Conservation (phyloP, 1,284 basidiomycete species). For the Leccinum huronense region DNA sequence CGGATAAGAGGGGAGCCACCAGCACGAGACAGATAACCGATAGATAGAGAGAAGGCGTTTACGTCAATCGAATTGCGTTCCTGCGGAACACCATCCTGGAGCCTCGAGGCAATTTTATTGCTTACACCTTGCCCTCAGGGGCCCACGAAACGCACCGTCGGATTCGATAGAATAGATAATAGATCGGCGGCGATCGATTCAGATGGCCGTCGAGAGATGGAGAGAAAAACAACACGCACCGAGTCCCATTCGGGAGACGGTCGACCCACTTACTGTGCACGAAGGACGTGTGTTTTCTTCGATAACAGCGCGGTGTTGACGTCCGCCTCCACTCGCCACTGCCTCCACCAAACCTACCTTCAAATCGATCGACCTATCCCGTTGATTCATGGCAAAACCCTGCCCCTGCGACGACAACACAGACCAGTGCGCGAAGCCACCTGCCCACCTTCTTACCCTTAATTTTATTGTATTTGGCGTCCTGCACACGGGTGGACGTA, state of each 20-base stretch:
- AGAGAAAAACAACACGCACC: background rate
- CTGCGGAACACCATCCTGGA: conserved; percentile 17
- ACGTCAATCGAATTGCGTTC: conserved; percentile 15
- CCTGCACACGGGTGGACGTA: background rate
- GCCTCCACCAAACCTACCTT: background rate
- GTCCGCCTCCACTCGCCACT: background rate
- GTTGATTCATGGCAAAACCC: background rate
- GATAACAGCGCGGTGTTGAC: background rate
- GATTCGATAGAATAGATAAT: conserved; percentile 1
- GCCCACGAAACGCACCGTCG: conserved; percentile 7
- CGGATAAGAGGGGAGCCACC: background rate
- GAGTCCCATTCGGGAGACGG: background rate
- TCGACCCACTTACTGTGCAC: background rate
- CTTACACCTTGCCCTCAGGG: conserved; percentile 14
- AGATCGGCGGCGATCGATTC: conserved; percentile 6
- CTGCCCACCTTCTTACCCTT: background rate
- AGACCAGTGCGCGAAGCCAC: background rate
- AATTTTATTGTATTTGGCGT: background rate
- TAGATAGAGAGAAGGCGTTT: conserved; percentile 20
- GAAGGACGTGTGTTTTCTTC: background rate
- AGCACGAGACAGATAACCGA: conserved; percentile 2
- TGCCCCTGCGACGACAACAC: background rate
- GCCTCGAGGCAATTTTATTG: conserved; percentile 19
- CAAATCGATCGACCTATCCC: background rate
- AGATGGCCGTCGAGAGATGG: conserved; percentile 7